A percentile compares a stretch with the other conserved stretches of the same genome.
These are phyloP conservation scores for Dryadomyces sulphureus DNA, from an alignment of 2,329 filamentous ascomycete species.

Conservation along the genomic window DNA sequence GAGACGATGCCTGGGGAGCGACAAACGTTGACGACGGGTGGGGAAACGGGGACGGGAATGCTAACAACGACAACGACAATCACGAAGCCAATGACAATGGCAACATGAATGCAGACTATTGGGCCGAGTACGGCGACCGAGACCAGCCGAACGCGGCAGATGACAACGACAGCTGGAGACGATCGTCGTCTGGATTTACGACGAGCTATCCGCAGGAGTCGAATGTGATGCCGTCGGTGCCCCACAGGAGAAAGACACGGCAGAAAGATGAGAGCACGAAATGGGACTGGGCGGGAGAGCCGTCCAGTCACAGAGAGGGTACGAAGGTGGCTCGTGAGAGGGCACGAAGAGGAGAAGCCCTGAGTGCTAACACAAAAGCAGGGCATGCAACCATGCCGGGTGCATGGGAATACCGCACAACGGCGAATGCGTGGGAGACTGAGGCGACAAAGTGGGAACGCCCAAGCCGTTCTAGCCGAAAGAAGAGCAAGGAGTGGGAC, in stretches of 20 bases:
- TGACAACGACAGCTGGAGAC: not conserved
- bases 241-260: not conserved
- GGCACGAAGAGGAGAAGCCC: not conserved
- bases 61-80: not conserved
- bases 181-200: not conserved
- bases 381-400: constrained; percentile 4
- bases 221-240: not conserved
- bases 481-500: not conserved
- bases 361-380: not conserved
- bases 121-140: not conserved
- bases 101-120: not conserved
- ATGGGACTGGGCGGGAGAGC: not conserved
- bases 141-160: not conserved
- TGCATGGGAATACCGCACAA: constrained; percentile 1
- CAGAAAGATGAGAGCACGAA: not conserved
- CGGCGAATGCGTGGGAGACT: not conserved
- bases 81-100: not conserved
- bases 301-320: not conserved
- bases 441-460: not conserved
- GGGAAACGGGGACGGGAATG: constrained; percentile 5
- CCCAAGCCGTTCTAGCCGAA: not conserved
- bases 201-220: not conserved
- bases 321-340: not conserved
- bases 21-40: constrained; percentile 9
- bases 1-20: constrained; percentile 5